Conservation (phyloP, 2,329 filamentous ascomycete species). For the Microsporum audouinii region DNA sequence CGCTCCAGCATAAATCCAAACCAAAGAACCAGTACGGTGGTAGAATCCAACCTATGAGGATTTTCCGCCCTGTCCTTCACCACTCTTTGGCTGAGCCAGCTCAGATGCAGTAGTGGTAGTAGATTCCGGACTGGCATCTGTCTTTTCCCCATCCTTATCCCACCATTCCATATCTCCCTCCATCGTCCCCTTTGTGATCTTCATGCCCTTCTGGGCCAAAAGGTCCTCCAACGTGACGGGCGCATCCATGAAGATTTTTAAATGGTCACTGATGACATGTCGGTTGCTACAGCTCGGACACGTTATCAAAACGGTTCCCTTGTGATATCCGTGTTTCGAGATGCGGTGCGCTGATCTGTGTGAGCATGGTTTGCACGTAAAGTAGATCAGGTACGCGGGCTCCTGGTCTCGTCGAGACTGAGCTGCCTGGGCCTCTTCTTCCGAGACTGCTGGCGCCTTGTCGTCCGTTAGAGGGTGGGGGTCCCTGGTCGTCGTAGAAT, state of each 20-base stretch:
- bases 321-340: slow-evolving; percentile 90
- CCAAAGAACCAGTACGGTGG: not conserved
- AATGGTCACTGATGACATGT: slow-evolving; percentile 84
- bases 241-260: slow-evolving; percentile 47
- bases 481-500: slow-evolving; percentile 16
- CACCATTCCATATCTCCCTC: slow-evolving; percentile 90
- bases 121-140: not conserved
- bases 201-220: slow-evolving; percentile 43
- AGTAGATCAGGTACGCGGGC: slow-evolving; percentile 75
- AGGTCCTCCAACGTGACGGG: slow-evolving; percentile 35
- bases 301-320: slow-evolving; percentile 75
- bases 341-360: slow-evolving; percentile 71
- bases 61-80: not conserved
- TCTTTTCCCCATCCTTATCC: slow-evolving; percentile 35
- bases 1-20: not conserved
- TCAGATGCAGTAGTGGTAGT: not conserved
- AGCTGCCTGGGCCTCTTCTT: slow-evolving; percentile 17
- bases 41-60: not conserved
- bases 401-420: slow-evolving; percentile 32
- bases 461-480: slow-evolving; percentile 27
- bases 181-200: slow-evolving; percentile 64
- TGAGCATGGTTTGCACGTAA: slow-evolving; percentile 82
- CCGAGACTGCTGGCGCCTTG: slow-evolving; percentile 20
- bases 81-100: not conserved
- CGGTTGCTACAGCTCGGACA: slow-evolving; percentile 78